Evolutionary conservation across 2,329 filamentous ascomycete genomes (phyloP).

Genomic region (Colletotrichum sublineola): DNA sequence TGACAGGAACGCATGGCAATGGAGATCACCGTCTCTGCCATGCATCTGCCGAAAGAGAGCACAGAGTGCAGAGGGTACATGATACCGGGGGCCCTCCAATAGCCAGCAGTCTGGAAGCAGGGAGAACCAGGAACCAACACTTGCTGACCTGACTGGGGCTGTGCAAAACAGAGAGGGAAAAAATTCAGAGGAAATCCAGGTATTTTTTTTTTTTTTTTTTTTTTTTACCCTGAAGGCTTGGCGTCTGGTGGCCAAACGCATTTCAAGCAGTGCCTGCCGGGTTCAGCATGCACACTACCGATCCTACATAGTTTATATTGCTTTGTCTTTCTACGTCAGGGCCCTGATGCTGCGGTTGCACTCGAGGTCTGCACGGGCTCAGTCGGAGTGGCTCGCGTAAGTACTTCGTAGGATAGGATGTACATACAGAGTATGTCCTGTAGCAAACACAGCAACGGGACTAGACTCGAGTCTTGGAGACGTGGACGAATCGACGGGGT

Average conservation of each 20-base stretch:
- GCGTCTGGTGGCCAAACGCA: conserved; percentile 5
- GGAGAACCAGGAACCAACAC: conserved; percentile 1
- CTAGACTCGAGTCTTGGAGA: conserved; percentile 15
- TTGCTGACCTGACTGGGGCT: conserved; percentile 30
- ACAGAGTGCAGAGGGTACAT: conserved; percentile 25
- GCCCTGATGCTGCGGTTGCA: conserved; percentile 22
- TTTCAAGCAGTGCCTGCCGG: background rate
- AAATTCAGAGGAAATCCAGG: background rate
- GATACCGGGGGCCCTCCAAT: conserved; percentile 13
- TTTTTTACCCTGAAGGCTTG: conserved; percentile 24
- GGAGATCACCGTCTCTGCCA: background rate
- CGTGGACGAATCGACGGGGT: conserved; percentile 2
- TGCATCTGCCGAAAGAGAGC: background rate
- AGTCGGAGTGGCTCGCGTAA: conserved; percentile 7
- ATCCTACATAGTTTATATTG: background rate
- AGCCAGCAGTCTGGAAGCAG: background rate
- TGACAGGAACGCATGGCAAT: background rate
- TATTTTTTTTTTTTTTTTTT: background rate
- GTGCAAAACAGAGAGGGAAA: conserved; percentile 28
- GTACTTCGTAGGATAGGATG: no score
- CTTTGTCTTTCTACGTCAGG: background rate
- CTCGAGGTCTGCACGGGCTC: conserved; percentile 5
- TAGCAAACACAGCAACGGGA: background rate
- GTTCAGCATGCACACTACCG: background rate
- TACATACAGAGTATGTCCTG: no score